Evolutionary conservation across 306 rosid species (phyloP), one percentile per base, ranked within the genome.

Genomic region (Carpinus viminea): DNA sequence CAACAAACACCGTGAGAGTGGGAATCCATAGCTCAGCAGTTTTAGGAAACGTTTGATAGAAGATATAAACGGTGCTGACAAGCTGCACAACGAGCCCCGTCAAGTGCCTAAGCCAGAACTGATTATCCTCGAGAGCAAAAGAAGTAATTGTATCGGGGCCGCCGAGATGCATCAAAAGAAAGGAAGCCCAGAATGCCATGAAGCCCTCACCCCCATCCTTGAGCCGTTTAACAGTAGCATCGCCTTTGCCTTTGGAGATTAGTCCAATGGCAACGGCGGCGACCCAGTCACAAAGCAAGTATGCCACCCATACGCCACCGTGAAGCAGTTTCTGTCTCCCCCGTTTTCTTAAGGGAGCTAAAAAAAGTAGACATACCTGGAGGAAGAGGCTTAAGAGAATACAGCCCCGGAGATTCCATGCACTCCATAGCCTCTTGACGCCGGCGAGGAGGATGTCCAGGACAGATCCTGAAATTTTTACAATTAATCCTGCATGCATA

Each of bases 121-220:
- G 76, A 50, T 82, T 82, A 38, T 82, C 86, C 24, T 82, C 86
- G 0, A 82, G 79, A 78, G 86, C 82, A 71, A 82, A 82, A 2
- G 86, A 82, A 36, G 86, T 82, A 64, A 78, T 82, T 66, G 59
- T 73, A 74, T 82, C 86, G 1, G 86, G 82, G 53, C 86, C 86
- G 8, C 86, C 86, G 53, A 82, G 86, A 70, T 78, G 86, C 18
- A 82, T 13, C 8, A 82, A 62, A n/a, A 82, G 86, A 53, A 78
- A 82, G 2, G 86, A 47, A 50, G 82, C 79, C 86, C 82, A 82
- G 69, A 82, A 59, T 10, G 86, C 82, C 12, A 24, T 3, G 60
- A 82, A 5, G 13, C 74, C 68, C 34, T 31, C 34, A 2, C 68
- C 38, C 3, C 54, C 56, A 7, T 7, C 48, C 48, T 76, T 31